Conservation (phyloP, 371 early-diverging fungal species). For the Mortierella sp. region DNA sequence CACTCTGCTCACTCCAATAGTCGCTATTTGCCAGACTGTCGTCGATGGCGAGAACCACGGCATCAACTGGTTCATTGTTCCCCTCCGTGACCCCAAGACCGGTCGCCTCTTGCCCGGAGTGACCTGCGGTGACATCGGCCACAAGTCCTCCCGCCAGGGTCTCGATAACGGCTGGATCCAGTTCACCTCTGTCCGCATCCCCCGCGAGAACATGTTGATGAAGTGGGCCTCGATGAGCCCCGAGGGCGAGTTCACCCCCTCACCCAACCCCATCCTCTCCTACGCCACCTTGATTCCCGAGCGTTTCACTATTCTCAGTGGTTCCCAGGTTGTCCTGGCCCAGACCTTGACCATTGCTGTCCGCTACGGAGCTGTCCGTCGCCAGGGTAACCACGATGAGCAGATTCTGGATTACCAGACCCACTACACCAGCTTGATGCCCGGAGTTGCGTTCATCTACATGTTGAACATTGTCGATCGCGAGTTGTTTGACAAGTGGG, state of each 20-base stretch:
- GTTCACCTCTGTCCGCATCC: slow-evolving; percentile 90
- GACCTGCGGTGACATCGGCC: slow-evolving; percentile 89
- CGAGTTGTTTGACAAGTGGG: slow-evolving; percentile 53
- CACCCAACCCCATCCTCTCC: slow-evolving; percentile 72
- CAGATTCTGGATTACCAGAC: slow-evolving; percentile 81
- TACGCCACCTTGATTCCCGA: slow-evolving; percentile 80
- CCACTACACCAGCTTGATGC: slow-evolving; percentile 71
- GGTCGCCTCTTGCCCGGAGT: slow-evolving; percentile 75
- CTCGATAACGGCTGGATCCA: slow-evolving; percentile 96
- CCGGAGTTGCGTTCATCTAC: slow-evolving; percentile 72
- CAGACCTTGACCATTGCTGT: slow-evolving; percentile 75
- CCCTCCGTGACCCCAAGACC: slow-evolving; percentile 79
- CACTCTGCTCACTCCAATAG: slow-evolving; percentile 16
- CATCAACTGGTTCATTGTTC: slow-evolving; percentile 89
- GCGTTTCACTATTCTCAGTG: slow-evolving; percentile 63
- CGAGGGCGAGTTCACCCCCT: slow-evolving; percentile 70
- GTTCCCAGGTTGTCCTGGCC: slow-evolving; percentile 58
- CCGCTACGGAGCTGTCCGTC: slow-evolving; percentile 77
- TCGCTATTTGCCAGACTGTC: slow-evolving; percentile 73
- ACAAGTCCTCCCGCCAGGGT: slow-evolving; percentile 84
- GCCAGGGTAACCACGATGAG: slow-evolving; percentile 75
- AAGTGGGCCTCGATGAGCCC: slow-evolving; percentile 74
- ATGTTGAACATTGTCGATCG: slow-evolving; percentile 60
- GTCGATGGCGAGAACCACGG: slow-evolving; percentile 78
- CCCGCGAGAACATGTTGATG: slow-evolving; percentile 86